Evolutionary conservation across 2,329 filamentous ascomycete genomes (phyloP).

Genomic region (Saccharata proteae): DNA sequence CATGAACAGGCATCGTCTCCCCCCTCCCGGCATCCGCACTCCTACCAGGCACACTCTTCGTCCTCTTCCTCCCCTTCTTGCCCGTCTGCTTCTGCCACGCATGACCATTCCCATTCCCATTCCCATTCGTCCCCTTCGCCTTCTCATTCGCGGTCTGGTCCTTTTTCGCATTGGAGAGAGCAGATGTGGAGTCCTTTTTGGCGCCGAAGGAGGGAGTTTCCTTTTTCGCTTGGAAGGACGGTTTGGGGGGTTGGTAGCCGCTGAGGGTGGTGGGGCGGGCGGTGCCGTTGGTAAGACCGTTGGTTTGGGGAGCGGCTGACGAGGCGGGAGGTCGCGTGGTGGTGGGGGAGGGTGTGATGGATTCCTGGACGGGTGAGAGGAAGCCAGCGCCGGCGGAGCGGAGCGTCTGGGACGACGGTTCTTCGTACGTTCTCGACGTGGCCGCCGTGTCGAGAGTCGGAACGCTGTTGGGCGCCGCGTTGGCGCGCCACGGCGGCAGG

Average conservation of each 20-base stretch:
- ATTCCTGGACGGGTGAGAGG: slow-evolving; percentile 64
- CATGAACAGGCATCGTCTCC: no score
- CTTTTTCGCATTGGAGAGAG: slow-evolving; percentile 11
- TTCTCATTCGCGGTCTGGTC: slow-evolving; percentile 15
- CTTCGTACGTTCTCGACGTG: slow-evolving; percentile 35
- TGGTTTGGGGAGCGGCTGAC: slow-evolving; percentile 13
- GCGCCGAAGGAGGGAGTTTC: not conserved
- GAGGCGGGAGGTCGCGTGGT: slow-evolving; percentile 38
- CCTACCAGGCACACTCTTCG: no score
- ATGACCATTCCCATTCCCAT: not conserved
- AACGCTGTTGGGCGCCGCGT: slow-evolving; percentile 19
- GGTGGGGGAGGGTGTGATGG: slow-evolving; percentile 58
- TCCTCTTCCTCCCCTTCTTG: slow-evolving; percentile 15
- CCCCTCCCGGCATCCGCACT: no score
- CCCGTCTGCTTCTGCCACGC: slow-evolving; percentile 11
- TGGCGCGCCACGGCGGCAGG: slow-evolving; percentile 18
- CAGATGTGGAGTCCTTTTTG: not conserved
- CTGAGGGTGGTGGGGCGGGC: no score
- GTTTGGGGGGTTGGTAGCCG: no score
- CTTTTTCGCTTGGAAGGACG: slow-evolving; percentile 1
- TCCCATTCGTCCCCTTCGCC: slow-evolving; percentile 1
- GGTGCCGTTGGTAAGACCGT: slow-evolving; percentile 11
- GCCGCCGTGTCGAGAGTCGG: slow-evolving; percentile 21
- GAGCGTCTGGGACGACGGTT: slow-evolving; percentile 22
- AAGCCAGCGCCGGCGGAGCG: slow-evolving; percentile 29